phyloP scores from a whole-genome alignment of 2,329 filamentous ascomycete genomes.

The Microdochium nivale region DNA sequence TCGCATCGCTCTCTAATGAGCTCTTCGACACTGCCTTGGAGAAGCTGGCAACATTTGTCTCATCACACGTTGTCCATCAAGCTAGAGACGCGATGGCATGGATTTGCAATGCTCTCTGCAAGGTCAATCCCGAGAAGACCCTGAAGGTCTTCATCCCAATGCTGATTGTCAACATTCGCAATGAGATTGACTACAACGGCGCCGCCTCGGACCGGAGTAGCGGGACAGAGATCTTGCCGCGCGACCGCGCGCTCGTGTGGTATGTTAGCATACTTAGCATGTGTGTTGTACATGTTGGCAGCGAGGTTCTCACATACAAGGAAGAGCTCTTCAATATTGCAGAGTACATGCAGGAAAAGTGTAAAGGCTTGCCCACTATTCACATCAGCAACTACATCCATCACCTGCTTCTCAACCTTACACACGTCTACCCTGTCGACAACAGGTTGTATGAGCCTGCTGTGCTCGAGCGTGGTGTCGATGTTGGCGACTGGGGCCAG shows the following conservation, averaged over 20 bases:
- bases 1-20: constrained; percentile 84
- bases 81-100: constrained; percentile 97
- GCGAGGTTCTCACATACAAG: constrained; percentile 81
- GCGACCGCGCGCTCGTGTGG: constrained; percentile 91
- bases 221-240: constrained; percentile 84
- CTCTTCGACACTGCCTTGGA: constrained; percentile 87
- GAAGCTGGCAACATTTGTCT: constrained; percentile 86
- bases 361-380: constrained; percentile 85
- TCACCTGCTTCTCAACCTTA: constrained; percentile 88
- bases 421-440: constrained; percentile 88
- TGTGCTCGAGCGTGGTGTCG: constrained; percentile 61
- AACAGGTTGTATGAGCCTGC: constrained; percentile 80
- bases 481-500: constrained; percentile 76
- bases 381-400: constrained; percentile 98
- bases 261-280: constrained; percentile 95
- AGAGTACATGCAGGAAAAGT: constrained; percentile 92
- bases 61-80: constrained; percentile 92
- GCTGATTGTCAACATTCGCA: constrained; percentile 83
- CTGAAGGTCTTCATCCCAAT: constrained; percentile 86
- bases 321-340: constrained; percentile 85
- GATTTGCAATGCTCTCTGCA: constrained; percentile 93
- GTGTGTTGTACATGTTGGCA: constrained; percentile 93
- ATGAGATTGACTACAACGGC: constrained; percentile 93
- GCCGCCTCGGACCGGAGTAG: constrained; percentile 92
- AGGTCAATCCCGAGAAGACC: constrained; percentile 89